Evolutionary conservation across 257 asterid genomes (phyloP).

Genomic region (Haberlea rhodopensis): DNA sequence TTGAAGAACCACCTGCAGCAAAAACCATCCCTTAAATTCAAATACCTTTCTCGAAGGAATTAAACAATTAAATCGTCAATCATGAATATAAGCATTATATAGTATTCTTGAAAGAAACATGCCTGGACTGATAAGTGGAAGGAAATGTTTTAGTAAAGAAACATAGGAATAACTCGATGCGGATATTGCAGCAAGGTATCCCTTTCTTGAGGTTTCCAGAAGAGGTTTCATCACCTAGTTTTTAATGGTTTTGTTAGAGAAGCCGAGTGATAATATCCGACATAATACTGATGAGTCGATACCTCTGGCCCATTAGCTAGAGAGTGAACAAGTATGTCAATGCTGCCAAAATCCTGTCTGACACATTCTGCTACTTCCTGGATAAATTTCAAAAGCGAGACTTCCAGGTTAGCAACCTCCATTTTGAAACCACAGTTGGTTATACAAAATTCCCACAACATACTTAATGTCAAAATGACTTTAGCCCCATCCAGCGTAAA

Average conservation of each 20-base stretch:
- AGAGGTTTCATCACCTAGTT: conserved; percentile 77
- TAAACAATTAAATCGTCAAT: conserved; percentile 15
- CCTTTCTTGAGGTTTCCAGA: conserved; percentile 78
- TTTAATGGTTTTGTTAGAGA: conserved; percentile 23
- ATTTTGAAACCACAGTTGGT: neutral
- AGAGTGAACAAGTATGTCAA: conserved; percentile 86
- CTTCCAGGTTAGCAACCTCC: neutral
- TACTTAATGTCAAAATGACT: neutral
- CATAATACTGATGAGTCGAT: conserved; percentile 21
- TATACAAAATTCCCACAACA: neutral
- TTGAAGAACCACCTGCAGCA: conserved; percentile 73
- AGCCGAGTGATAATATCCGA: neutral
- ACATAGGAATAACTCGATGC: conserved; percentile 91
- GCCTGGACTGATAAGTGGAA: conserved; percentile 86
- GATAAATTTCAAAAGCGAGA: conserved; percentile 23
- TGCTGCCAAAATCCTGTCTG: conserved; percentile 77
- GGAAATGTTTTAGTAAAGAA: conserved; percentile 68
- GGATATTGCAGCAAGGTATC: conserved; percentile 91
- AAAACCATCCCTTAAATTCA: conserved; percentile 17
- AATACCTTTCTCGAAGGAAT: conserved; percentile 30
- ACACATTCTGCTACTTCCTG: conserved; percentile 89
- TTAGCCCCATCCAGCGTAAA: neutral
- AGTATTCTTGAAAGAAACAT: conserved; percentile 22
- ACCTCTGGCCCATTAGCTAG: conserved; percentile 96
- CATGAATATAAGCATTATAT: conserved; percentile 20